Evolutionary conservation across 306 rosid genomes (phyloP).

Genomic region (Carpinus viminea): DNA sequence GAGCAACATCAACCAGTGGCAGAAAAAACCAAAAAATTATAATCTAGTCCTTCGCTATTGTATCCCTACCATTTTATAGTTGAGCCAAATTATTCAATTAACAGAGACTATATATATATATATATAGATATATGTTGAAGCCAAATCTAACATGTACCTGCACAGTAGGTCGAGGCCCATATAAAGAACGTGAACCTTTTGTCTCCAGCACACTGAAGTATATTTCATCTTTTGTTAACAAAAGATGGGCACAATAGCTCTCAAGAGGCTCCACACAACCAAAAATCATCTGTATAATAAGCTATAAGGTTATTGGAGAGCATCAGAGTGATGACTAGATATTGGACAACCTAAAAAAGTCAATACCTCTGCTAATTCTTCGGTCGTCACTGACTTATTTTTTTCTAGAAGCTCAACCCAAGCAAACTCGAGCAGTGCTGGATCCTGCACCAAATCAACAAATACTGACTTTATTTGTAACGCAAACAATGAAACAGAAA

Average conservation of each 20-base stretch:
- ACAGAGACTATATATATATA: not conserved
- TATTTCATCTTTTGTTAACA: slow-evolving; percentile 84
- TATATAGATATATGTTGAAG: not conserved
- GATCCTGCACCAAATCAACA: slow-evolving; percentile 64
- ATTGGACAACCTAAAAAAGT: slow-evolving; percentile 24
- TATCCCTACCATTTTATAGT: not conserved
- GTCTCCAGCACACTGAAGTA: slow-evolving; percentile 82
- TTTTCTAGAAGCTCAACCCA: slow-evolving; percentile 94
- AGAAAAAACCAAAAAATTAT: not conserved
- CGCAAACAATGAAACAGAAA: slow-evolving; percentile 9
- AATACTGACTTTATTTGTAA: slow-evolving; percentile 21
- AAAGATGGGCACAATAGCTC: slow-evolving; percentile 84
- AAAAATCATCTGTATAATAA: slow-evolving; percentile 78
- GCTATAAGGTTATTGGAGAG: slow-evolving; percentile 33
- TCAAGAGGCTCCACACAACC: slow-evolving; percentile 84
- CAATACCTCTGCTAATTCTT: slow-evolving; percentile 85
- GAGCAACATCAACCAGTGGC: not conserved
- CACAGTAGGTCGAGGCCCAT: slow-evolving; percentile 78
- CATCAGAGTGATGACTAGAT: slow-evolving; percentile 10
- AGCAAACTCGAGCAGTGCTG: slow-evolving; percentile 82
- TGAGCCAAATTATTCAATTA: not conserved
- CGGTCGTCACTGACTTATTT: slow-evolving; percentile 72
- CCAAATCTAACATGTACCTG: slow-evolving; percentile 58
- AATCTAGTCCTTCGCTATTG: not conserved
- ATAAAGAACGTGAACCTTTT: slow-evolving; percentile 65